Evolutionary conservation across 2,329 filamentous ascomycete species (phyloP).

Genomic region (Chaetomiaceae sp.): DNA sequence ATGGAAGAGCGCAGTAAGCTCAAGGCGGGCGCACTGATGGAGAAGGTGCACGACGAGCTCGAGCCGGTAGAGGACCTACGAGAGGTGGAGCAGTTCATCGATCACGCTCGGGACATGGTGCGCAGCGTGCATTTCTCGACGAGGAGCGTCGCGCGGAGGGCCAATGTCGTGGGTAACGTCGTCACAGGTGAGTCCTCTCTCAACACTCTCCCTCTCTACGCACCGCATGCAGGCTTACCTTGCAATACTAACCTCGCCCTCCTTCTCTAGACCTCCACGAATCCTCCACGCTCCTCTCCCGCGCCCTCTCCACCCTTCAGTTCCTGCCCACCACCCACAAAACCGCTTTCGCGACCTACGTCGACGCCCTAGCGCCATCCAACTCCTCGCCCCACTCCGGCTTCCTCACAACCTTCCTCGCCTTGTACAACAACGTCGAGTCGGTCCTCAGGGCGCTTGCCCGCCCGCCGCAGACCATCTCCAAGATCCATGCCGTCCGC

Average conservation of each 20-base stretch:
- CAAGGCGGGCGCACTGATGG: constrained; percentile 77
- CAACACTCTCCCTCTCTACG: not conserved
- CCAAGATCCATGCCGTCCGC: constrained; percentile 67
- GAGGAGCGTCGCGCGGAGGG: constrained; percentile 73
- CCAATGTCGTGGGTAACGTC: constrained; percentile 67
- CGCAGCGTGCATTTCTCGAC: constrained; percentile 79
- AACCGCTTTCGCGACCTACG: constrained; percentile 68
- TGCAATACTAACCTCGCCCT: not conserved
- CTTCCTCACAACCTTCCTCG: constrained; percentile 72
- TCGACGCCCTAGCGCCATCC: constrained; percentile 57
- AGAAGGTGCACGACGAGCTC: constrained; percentile 85
- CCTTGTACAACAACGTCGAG: constrained; percentile 77
- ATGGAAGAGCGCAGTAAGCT: constrained; percentile 83
- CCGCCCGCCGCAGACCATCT: constrained; percentile 73
- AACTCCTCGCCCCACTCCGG: constrained; percentile 68
- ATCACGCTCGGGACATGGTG: constrained; percentile 85
- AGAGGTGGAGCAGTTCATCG: constrained; percentile 90
- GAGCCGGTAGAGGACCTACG: constrained; percentile 76
- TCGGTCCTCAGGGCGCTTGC: constrained; percentile 76
- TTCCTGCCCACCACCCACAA: constrained; percentile 68
- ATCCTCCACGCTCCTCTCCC: constrained; percentile 53
- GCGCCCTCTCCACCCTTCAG: constrained; percentile 50
- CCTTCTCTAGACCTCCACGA: constrained; percentile 59
- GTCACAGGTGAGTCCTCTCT: constrained; percentile 47
- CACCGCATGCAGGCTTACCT: not conserved